Evolutionary conservation across 2,329 filamentous ascomycete species (phyloP).

Genomic region (Bipolaris sorokiniana): DNA sequence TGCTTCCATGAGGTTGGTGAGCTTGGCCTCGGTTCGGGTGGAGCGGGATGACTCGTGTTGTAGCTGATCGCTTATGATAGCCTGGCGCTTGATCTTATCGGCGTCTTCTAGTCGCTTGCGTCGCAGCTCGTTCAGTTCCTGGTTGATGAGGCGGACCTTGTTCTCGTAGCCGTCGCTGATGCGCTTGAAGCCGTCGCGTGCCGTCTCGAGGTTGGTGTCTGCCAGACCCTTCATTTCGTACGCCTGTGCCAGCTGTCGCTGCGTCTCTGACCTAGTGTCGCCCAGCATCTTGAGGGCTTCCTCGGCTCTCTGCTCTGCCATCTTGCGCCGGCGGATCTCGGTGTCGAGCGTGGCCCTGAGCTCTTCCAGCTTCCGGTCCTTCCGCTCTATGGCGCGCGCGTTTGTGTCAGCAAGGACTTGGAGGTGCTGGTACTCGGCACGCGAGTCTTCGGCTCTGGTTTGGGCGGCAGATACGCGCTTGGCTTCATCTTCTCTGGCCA

Average conservation of each 20-base stretch:
- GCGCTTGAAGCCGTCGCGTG: constrained; percentile 74
- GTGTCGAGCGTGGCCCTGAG: constrained; percentile 68
- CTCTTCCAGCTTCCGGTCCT: constrained; percentile 76
- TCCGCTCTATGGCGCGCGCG: constrained; percentile 71
- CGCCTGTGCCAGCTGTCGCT: constrained; percentile 66
- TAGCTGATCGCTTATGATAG: constrained; percentile 75
- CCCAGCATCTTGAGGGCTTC: constrained; percentile 69
- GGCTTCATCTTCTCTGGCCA: constrained; percentile 70
- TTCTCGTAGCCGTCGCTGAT: constrained; percentile 60
- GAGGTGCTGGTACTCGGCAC: constrained; percentile 71
- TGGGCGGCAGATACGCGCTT: constrained; percentile 71
- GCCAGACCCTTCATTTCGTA: constrained; percentile 58
- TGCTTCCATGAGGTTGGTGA: constrained; percentile 64
- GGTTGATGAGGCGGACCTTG: constrained; percentile 61
- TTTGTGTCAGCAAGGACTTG: constrained; percentile 74
- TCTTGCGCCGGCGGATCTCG: constrained; percentile 67
- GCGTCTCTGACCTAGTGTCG: constrained; percentile 64
- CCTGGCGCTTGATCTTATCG: constrained; percentile 57
- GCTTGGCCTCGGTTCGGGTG: constrained; percentile 66
- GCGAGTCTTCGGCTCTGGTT: constrained; percentile 72
- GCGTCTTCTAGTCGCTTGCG: constrained; percentile 38
- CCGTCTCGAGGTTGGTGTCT: constrained; percentile 67
- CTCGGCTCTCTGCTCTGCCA: constrained; percentile 66
- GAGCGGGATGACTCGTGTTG: constrained; percentile 69
- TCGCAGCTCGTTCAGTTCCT: constrained; percentile 42